Conservation (phyloP, 2,329 filamentous ascomycete genomes). For the Pseudocercospora musae region DNA sequence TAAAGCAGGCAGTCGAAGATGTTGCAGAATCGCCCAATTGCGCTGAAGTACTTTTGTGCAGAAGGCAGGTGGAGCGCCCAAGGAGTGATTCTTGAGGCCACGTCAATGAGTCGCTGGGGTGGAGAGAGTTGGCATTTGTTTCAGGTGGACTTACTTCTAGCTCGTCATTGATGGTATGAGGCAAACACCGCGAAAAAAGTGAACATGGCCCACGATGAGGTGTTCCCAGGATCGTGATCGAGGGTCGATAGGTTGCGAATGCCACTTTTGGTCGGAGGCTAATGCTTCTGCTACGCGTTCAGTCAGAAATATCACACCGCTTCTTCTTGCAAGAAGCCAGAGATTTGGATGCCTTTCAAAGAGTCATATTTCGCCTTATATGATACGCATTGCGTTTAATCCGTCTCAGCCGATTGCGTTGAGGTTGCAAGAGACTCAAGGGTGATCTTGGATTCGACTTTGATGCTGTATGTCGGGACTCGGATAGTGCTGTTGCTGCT, state of each 20-base stretch:
- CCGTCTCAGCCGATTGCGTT: too few species aligned
- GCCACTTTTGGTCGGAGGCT: neutral
- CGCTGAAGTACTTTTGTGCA: conserved; percentile 31
- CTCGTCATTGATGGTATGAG: too few species aligned
- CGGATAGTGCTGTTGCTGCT: neutral
- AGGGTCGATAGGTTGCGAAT: neutral
- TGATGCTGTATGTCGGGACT: too few species aligned
- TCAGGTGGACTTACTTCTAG: too few species aligned
- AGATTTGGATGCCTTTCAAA: neutral
- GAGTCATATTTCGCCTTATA: neutral
- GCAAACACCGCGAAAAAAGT: too few species aligned
- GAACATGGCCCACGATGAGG: too few species aligned
- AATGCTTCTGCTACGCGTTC: neutral
- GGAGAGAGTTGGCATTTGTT: too few species aligned
- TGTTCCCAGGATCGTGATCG: neutral
- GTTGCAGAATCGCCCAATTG: conserved; percentile 33
- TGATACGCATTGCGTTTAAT: neutral
- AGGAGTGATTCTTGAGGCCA: neutral
- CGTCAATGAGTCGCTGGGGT: too few species aligned
- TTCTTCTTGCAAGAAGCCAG: neutral
- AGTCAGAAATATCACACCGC: neutral
- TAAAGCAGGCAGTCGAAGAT: conserved; percentile 23
- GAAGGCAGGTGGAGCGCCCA: neutral
- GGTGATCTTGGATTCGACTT: neutral
- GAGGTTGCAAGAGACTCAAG: neutral